A percentile compares a stretch with the other conserved stretches of the same genome.
These are phyloP conservation scores for Chlamydomonas reinhardtii DNA, from an alignment of 163 green algal genomes.

Conservation along the genomic window DNA sequence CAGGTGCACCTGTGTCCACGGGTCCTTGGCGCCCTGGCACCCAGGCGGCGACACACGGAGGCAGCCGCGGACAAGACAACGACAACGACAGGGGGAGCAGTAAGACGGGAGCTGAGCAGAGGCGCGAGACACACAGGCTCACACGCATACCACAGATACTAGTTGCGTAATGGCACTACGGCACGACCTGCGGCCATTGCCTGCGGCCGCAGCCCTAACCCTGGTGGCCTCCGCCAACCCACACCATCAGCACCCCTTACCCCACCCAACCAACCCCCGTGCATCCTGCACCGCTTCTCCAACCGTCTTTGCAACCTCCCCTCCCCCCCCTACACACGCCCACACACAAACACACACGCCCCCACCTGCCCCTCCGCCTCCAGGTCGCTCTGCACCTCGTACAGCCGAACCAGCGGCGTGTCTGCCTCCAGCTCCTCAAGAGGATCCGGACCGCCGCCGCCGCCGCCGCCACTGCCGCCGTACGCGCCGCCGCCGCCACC, in stretches of 20 bases:
- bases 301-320: neutral
- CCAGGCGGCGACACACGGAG: neutral
- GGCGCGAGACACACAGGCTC: neutral
- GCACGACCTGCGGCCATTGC: too few species aligned
- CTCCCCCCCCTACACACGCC: too few species aligned
- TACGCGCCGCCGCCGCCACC: neutral
- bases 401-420: constrained; percentile 25
- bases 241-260: neutral
- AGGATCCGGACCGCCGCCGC: neutral
- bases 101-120: too few species aligned
- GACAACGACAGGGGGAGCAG: too few species aligned
- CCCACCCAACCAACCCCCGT: too few species aligned
- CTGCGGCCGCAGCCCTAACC: too few species aligned
- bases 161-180: too few species aligned
- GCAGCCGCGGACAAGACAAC: too few species aligned
- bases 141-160: too few species aligned
- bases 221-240: too few species aligned
- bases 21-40: constrained; percentile 3
- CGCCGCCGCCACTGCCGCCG: neutral
- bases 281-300: too few species aligned
- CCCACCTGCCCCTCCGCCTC: constrained; percentile 17
- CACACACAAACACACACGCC: neutral
- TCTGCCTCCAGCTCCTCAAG: constrained; percentile 38
- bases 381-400: constrained; percentile 18
- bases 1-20: constrained; percentile 31